Conservation (phyloP, 371 early-diverging fungal species). For the Lichtheimia ramosa region DNA sequence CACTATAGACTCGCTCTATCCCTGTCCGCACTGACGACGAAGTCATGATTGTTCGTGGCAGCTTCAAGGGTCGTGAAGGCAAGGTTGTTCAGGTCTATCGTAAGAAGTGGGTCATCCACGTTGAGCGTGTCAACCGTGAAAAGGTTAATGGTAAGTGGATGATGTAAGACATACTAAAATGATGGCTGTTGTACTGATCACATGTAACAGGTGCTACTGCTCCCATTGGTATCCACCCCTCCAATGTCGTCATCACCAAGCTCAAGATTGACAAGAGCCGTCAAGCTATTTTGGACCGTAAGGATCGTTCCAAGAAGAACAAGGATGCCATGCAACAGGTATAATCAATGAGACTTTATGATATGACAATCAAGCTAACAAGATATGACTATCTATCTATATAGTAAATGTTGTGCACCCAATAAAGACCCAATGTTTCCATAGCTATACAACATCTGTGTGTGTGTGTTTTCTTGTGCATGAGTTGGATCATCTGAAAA, state of each 20-base stretch:
- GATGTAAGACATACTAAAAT: not conserved
- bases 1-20: conserved; percentile 79
- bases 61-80: conserved; percentile 96
- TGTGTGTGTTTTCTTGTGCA: not conserved
- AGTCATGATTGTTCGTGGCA: conserved; percentile 94
- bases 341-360: not conserved
- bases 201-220: conserved; percentile 62
- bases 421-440: too few relatives aligned
- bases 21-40: conserved; percentile 98
- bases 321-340: conserved; percentile 45
- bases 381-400: not conserved
- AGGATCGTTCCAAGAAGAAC: conserved; percentile 47
- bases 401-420: too few relatives aligned
- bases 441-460: too few relatives aligned
- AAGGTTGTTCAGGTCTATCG: conserved; percentile 96
- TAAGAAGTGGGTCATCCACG: conserved; percentile 97
- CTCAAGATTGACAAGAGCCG: conserved; percentile 97
- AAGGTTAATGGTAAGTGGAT: conserved; percentile 88
- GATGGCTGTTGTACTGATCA: not conserved
- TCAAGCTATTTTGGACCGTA: conserved; percentile 80
- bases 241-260: conserved; percentile 96
- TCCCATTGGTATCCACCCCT: conserved; percentile 94
- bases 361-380: not conserved
- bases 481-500: not conserved
- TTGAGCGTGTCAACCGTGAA: conserved; percentile 94